Evolutionary conservation across 306 rosid genomes (phyloP).

Genomic region (Prunus armeniaca): DNA sequence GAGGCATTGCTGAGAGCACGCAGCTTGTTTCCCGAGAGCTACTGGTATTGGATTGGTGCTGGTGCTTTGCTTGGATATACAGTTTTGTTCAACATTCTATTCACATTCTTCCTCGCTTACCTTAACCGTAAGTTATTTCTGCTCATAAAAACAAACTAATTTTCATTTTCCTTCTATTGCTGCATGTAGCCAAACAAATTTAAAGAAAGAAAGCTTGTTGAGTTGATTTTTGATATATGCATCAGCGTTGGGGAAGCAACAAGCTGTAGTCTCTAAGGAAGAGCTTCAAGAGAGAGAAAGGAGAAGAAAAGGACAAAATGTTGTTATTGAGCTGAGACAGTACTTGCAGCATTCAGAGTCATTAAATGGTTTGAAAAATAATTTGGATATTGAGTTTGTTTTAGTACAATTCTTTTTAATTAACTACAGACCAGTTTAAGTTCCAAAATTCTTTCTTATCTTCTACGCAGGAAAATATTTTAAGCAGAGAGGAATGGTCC

Average conservation of each 20-base stretch:
- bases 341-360: conserved; percentile 84
- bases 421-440: background rate
- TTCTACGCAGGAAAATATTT: conserved; percentile 66
- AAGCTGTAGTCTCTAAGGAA: conserved; percentile 86
- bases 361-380: conserved; percentile 54
- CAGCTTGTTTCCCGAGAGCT: conserved; percentile 69
- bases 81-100: conserved; percentile 70
- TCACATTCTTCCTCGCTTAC: conserved; percentile 80
- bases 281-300: conserved; percentile 83
- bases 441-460: conserved; percentile 18
- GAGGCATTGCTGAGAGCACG: conserved; percentile 62
- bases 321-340: conserved; percentile 78
- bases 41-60: conserved; percentile 99
- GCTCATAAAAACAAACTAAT: conserved; percentile 22
- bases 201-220: conserved; percentile 13
- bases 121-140: conserved; percentile 80
- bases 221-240: conserved; percentile 15
- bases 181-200: conserved; percentile 19
- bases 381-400: background rate
- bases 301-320: conserved; percentile 79
- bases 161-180: conserved; percentile 17
- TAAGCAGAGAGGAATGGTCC: conserved; percentile 95
- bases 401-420: background rate
- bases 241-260: conserved; percentile 80
- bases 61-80: conserved; percentile 97